Base-by-base conservation (phyloP, 495 filamentous ascomycete genomes). In the Trichoderma erinaceum region DNA sequence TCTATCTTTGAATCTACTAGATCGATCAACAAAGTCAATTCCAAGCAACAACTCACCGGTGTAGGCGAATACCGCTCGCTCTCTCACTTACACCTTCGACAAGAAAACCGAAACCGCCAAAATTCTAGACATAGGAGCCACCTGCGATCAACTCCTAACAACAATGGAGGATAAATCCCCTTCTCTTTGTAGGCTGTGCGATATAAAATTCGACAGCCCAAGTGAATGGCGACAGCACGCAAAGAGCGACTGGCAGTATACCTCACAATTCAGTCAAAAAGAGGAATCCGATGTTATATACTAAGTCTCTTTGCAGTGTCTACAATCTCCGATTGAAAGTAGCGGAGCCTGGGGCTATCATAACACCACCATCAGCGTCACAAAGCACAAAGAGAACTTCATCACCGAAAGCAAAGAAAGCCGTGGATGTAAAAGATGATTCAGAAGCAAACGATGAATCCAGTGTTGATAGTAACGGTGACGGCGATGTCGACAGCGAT, bases 161-260 rank as follows among this genome's bases (percentile, higher is more conserved):
- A 23, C 3, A 52, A 23, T 23, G n/a, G 48, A 23, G 21, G 48
- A 23, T 23, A 52, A 21, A 52, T 52, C 18, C 48, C 48, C 48
- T 10, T 23, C 48, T 23, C n/a, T 52, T 1, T 52, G 48, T 11
- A 52, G 48, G n/a, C 48, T 52, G 4, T 52, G 48, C n/a, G 10
- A 52, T 23, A 11, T 52, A 52, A 7, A 18, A 7, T 10, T 52
- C 4, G n/a, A 11, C 21, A 21, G 48, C 18, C 18, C 48, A 23
- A 52, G 21, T 10, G 48, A 52, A 2, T 52, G 48, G 61, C 61
- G 25, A 35, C 61, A 64, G 12, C 61, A 64, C 38, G 61, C 61
- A 18, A 64, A 64, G 38, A 64, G 29, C 61, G 61, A 64, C 5
- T 18, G 4, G 27, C 61, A 64, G 61, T 64, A 64, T 35, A 27